phyloP scores from a whole-genome alignment of 441 rosid genomes.

The Erodium texanum region DNA sequence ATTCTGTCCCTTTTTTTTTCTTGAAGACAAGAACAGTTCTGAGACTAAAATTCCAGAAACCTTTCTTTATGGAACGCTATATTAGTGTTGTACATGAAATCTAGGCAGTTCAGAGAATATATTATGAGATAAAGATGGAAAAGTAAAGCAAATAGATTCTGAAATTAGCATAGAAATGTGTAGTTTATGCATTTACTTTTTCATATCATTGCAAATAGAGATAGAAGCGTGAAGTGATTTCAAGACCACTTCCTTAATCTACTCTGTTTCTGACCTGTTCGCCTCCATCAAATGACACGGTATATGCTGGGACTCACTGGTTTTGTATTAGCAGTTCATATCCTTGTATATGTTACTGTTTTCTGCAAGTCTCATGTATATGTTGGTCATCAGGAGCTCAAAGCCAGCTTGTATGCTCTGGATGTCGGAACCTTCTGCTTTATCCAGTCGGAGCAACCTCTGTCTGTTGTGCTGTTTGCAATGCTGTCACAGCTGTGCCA shows the following conservation, averaged over 20 bases:
- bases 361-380: neutral
- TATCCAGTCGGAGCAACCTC: constrained; percentile 96
- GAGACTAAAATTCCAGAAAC: neutral
- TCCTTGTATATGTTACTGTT: neutral
- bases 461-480: constrained; percentile 95
- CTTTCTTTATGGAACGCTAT: too few species aligned
- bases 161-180: neutral
- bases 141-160: neutral
- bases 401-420: constrained; percentile 95
- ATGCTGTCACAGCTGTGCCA: constrained; percentile 94
- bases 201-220: constrained; percentile 1
- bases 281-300: neutral
- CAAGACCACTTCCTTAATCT: neutral
- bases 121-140: neutral
- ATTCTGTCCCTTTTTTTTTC: neutral
- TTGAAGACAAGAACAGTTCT: neutral
- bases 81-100: too few species aligned
- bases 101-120: neutral
- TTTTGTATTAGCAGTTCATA: neutral
- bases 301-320: constrained; percentile 1
- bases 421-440: constrained; percentile 80
- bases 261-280: neutral
- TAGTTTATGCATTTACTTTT: neutral
- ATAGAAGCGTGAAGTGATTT: neutral
- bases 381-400: constrained; percentile 44